These are phyloP conservation scores for Boeremia exigua DNA, from an alignment of 2,329 filamentous ascomycete genomes.

Conservation along the genomic window DNA sequence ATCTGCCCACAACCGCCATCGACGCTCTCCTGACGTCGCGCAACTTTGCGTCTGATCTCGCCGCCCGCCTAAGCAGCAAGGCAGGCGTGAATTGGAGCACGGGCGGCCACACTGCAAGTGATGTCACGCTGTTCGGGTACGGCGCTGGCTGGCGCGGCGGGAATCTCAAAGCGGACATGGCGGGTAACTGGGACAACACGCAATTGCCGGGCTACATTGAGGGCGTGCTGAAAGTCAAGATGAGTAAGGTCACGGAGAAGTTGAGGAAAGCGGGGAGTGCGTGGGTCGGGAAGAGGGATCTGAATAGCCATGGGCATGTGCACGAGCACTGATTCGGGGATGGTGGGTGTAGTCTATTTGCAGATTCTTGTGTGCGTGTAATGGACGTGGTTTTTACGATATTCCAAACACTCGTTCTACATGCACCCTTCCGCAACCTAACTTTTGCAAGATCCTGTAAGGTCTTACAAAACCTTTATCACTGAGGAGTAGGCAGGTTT, in stretches of 20 bases:
- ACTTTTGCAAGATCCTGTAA: too few species aligned
- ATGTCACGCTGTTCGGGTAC: constrained; percentile 49
- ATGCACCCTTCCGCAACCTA: too few species aligned
- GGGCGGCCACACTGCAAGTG: constrained; percentile 47
- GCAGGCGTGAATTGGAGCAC: constrained; percentile 48
- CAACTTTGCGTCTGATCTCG: constrained; percentile 36
- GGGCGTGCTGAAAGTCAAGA: constrained; percentile 23
- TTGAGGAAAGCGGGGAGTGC: constrained; percentile 20
- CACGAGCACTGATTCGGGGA: constrained; percentile 6
- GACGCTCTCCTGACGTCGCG: constrained; percentile 36
- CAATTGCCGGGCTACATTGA: constrained; percentile 30
- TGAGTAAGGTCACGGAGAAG: constrained; percentile 28
- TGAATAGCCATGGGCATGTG: constrained; percentile 9
- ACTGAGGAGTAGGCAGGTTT: too few species aligned
- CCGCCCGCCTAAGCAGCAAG: constrained; percentile 37
- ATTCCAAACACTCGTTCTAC: too few species aligned
- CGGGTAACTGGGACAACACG: constrained; percentile 33
- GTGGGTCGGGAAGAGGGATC: constrained; percentile 21
- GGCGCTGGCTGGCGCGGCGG: constrained; percentile 26
- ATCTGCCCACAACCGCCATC: constrained; percentile 28
- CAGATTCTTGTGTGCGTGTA: too few species aligned
- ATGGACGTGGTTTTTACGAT: too few species aligned
- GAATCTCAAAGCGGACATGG: constrained; percentile 27
- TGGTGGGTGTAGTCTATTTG: too few species aligned
- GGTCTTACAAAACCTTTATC: too few species aligned